phyloP scores from a whole-genome alignment of 495 filamentous ascomycete species.

The Cetradonia linearis region DNA sequence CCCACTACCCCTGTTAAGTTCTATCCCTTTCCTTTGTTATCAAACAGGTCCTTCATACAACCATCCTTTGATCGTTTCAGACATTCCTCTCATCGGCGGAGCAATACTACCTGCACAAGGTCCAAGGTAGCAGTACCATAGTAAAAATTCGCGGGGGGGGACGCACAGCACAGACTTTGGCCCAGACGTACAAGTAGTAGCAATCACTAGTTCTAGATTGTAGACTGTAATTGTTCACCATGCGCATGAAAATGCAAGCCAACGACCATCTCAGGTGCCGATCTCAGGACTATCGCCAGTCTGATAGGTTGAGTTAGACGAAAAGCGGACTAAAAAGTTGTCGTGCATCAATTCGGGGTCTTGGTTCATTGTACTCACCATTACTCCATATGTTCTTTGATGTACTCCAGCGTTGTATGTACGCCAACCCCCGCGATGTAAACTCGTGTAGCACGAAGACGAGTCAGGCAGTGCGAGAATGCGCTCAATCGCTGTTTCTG shows the following conservation, averaged over 20 bases:
- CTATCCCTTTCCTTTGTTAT: too few relatives aligned
- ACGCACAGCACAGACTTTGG: constrained; percentile 9
- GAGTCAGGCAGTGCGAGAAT: background rate
- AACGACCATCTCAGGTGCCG: background rate
- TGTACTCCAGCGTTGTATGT: background rate
- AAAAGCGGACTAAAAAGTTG: background rate
- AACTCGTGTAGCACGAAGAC: background rate
- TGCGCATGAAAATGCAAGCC: background rate
- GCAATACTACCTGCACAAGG: too few relatives aligned
- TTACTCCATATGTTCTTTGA: background rate
- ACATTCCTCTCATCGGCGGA: too few relatives aligned
- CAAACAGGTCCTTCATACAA: too few relatives aligned
- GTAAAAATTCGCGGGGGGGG: background rate
- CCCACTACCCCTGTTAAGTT: background rate
- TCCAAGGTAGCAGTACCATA: too few relatives aligned
- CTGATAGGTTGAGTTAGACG: background rate
- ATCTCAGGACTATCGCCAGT: background rate
- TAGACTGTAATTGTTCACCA: too few relatives aligned
- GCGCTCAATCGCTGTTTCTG: background rate
- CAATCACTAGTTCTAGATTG: too few relatives aligned
- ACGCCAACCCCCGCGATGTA: background rate
- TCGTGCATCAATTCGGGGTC: background rate
- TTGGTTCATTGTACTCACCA: background rate
- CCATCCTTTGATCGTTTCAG: too few relatives aligned
- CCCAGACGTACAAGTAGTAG: background rate